Evolutionary conservation across 371 early-diverging fungal genomes (phyloP), one percentile per base, ranked within the genome.

Genomic region (Dinochytrium kinnereticum): DNA sequence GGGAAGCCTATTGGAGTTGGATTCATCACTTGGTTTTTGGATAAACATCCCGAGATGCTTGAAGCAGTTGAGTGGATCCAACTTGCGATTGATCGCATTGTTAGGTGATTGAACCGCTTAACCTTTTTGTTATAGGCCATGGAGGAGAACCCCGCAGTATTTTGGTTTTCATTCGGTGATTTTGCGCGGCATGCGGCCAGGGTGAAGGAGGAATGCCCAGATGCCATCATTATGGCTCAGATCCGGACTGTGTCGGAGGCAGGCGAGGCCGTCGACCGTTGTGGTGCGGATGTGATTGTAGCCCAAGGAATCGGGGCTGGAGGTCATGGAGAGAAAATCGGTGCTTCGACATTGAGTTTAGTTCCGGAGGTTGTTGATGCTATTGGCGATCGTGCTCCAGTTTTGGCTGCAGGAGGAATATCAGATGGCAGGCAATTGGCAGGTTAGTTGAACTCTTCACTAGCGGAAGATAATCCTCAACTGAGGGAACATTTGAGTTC

Each of bases 111-210:
- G 44, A 67, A 26, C 44, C 26, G 28, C 5, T 40, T n/a, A 7
- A 5, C 13, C 17, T 2, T 33, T 37, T 51, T 2, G 15, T 53
- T 53, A 3, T 13, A 69, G 69, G 39, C 55, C 19, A 33, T 75
- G 36, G 57, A 15, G 24, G 31, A 21, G 44, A 19, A 70, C 5
- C 64, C 65, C 1, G 34, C 70, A 19, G 34, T 26, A 5, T n/a
- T 71, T 33, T 75, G 76, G 76, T 75, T 75, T 39, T 75, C 76
- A 67, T 71, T 71, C 37, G 66, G 75, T 13, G 59, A 53, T 39
- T 57, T 13, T 44, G 5, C 57, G 64, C 64, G 15, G 13, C 37
- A 30, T 34, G 39, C 66, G 31, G 44, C 53, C 10, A 28, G 21
- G 26, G 7, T 59, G 59, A 19, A 40, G 34, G 34, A 24, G 1